A percentile compares a stretch with the other conserved stretches of the same genome.
Evolutionary conservation across 768 basidiomycete species (phyloP).

Genomic region (Chalciporus pseudorubinellus): DNA sequence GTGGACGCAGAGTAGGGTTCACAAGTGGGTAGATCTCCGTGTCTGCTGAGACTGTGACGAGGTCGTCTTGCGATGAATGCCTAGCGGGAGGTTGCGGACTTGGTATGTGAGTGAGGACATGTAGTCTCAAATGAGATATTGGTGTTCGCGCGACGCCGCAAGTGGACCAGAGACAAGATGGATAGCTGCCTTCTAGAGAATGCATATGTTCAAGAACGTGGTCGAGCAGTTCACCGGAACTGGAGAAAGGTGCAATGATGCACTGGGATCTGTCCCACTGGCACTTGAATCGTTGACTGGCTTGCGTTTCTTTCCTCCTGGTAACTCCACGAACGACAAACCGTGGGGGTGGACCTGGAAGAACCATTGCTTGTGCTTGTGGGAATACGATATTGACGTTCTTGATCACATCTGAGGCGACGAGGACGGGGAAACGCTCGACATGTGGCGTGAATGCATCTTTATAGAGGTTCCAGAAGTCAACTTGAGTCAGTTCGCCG

Average conservation of each 20-base stretch:
- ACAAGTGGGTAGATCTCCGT: conserved; percentile 54
- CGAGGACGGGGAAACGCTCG: conserved; percentile 59
- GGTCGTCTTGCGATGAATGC: conserved; percentile 71
- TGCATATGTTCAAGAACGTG: conserved; percentile 63
- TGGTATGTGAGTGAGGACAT: conserved; percentile 77
- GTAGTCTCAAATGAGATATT: conserved; percentile 55
- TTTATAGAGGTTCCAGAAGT: conserved; percentile 94
- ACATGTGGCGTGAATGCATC: conserved; percentile 68
- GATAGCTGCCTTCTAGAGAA: conserved; percentile 42
- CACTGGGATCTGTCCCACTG: conserved; percentile 71
- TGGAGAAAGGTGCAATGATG: conserved; percentile 41
- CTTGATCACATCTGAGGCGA: conserved; percentile 93
- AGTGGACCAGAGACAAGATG: conserved; percentile 69
- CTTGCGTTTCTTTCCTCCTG: conserved; percentile 55
- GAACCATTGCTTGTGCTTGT: conserved; percentile 83
- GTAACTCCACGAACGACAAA: conserved; percentile 90
- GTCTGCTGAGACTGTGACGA: conserved; percentile 61
- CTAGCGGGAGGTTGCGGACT: conserved; percentile 51
- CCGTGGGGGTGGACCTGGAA: conserved; percentile 64
- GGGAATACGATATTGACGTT: conserved; percentile 85
- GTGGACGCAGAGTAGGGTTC: conserved; percentile 63
- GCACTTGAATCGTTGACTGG: conserved; percentile 68
- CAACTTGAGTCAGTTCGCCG: conserved; percentile 87
- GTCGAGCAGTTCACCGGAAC: conserved; percentile 66
- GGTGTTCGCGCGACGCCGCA: conserved; percentile 51